Evolutionary conservation across 2,329 filamentous ascomycete genomes (phyloP).

Genomic region (Colletotrichum caudatum): DNA sequence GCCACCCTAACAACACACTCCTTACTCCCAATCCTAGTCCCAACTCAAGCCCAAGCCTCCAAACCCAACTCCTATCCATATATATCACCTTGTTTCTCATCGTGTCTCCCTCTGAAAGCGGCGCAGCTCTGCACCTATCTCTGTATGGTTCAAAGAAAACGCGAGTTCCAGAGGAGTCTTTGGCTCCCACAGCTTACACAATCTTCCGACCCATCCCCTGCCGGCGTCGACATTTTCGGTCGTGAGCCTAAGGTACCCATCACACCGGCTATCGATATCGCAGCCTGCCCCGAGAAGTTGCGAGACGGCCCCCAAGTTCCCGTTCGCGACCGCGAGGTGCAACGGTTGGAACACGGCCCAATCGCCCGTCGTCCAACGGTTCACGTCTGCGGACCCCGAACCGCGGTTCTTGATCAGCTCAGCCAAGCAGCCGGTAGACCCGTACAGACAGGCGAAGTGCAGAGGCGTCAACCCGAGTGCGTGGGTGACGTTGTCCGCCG

Average conservation of each 20-base stretch:
- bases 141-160: not conserved
- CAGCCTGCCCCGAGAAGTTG: not conserved
- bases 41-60: too few relatives aligned
- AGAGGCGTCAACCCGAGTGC: conserved; percentile 3
- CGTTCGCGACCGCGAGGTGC: conserved; percentile 18
- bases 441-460: conserved; percentile 25
- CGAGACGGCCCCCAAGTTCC: not conserved
- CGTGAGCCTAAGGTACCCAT: conserved; percentile 13
- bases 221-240: not conserved
- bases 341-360: not conserved
- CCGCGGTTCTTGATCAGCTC: not conserved
- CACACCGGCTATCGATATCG: not conserved
- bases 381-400: not conserved
- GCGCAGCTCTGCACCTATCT: not conserved
- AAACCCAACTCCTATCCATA: too few relatives aligned
- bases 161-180: not conserved
- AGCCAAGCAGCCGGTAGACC: not conserved
- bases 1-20: too few relatives aligned
- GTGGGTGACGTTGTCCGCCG: not conserved
- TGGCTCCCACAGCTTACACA: not conserved
- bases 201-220: not conserved
- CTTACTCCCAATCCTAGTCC: too few relatives aligned
- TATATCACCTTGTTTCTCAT: not conserved
- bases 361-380: conserved; percentile 10
- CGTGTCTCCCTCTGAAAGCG: not conserved